Conservation (phyloP, 495 filamentous ascomycete genomes). For the Lichina pygmaea region DNA sequence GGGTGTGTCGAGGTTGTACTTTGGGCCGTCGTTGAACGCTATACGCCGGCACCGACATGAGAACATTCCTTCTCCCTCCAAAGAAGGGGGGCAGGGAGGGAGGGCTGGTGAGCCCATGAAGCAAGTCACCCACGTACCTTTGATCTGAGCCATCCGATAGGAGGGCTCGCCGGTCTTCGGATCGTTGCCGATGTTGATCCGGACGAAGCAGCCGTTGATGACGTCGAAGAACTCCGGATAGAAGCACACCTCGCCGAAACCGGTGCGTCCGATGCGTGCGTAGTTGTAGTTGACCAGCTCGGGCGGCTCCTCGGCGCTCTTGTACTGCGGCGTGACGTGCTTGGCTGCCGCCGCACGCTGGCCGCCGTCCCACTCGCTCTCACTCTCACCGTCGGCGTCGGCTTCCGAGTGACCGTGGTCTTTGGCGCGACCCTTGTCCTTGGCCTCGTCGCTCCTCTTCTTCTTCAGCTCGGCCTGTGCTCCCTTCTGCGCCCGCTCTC, state of each 20-base stretch:
- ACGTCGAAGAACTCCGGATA: conserved; percentile 65
- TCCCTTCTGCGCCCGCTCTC: conserved; percentile 59
- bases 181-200: conserved; percentile 53
- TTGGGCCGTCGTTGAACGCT: conserved; percentile 53
- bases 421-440: background rate
- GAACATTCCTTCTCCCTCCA: too few relatives aligned
- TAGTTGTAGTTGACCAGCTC: conserved; percentile 60
- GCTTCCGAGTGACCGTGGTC: conserved; percentile 28
- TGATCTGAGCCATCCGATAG: conserved; percentile 71
- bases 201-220: conserved; percentile 52
- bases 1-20: conserved; percentile 47
- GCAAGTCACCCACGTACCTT: conserved; percentile 23
- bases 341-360: conserved; percentile 8
- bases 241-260: conserved; percentile 70
- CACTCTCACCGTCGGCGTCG: conserved; percentile 53
- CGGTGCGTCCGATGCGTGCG: conserved; percentile 49
- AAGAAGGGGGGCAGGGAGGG: background rate
- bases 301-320: conserved; percentile 31
- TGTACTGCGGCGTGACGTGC: conserved; percentile 15
- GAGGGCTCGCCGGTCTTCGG: conserved; percentile 35
- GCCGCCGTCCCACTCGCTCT: conserved; percentile 41
- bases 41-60: background rate
- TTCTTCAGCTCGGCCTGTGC: conserved; percentile 41
- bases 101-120: background rate
- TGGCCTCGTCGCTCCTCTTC: conserved; percentile 32